Base-by-base conservation (phyloP, 345 rosid genomes). In the Brassica carinata region DNA sequence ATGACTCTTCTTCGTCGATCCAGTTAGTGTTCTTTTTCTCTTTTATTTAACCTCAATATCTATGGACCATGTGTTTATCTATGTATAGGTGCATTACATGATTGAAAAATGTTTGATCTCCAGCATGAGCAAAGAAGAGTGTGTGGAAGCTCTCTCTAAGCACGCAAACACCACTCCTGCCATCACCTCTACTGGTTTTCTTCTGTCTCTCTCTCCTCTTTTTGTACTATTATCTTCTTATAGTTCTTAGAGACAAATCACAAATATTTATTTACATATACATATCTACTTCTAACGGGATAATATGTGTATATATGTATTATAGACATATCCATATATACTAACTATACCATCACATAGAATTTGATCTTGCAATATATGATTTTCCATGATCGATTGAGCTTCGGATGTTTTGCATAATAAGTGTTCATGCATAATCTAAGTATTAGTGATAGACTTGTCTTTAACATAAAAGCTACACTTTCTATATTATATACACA, bases 51-150 rank as follows among this genome's bases (percentile, higher is more conserved):
- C 27, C 68, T 61, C 34, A 48, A 10, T 65, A 58, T 74, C 17
- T 64, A 33, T 73, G 67, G 58, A 61, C 15, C 23, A 15, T 83
- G 18, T 18, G 11, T 58, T 6, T 80, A 26, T 73, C 19, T 45
- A 65, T 85, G 63, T 79, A 65, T 75, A 93, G 98, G 96, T 95
- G 86, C 99, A 95, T 76, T 92, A 92, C 79, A 84, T 94, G 87
- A 94, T 92, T 69, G 99, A 95, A 85, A 95, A 90, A 84, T 95
- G 99, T 75, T 77, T 95, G 85, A 90, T 91, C 89, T 95, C 88
- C 77, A 83, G 85, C 64, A 91, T 95, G 98, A 86, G 87, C 30
- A 95, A 90, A 85, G 96, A 93, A 78, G 99, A 95, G 80, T 93
- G 99, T 94, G 85, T 91, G 83, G 96, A 93, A 87, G 96, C 98